Base-by-base conservation (phyloP, 768 basidiomycete species). In the Amanita thiersii region DNA sequence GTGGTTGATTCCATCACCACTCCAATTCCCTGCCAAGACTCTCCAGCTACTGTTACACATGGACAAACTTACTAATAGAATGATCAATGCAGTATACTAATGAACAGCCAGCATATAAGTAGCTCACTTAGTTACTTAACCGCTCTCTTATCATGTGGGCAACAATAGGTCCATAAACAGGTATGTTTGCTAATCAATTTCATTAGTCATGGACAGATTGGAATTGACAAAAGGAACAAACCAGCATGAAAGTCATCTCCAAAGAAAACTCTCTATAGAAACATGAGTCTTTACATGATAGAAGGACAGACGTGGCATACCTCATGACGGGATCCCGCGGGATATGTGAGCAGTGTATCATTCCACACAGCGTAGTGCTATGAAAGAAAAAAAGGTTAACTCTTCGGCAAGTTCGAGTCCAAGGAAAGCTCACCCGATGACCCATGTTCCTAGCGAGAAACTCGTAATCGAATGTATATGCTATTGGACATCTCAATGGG, bases 291-390 rank as follows among this genome's bases (percentile, higher is more conserved):
- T 24, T 30, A 8, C 8, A 32, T 25, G 18, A 25, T 12, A 23
- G 33, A 28, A 24, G n/a, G n/a, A 21, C 10, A 24, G 21, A 21
- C 3, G 23, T 24, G 28, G 35, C 25, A 34, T 38, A 57, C 61
- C 42, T 61, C 46, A 43, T 59, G 60, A 40, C 53, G 57, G 15
- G 40, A 52, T 40, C 61, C 61, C 23, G 51, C 47, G n/a, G 56
- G 46, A 41, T 58, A 64, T 2, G 62, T 62, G 17, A 72, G 57
- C 47, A 60, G 66, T 56, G 73, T 72, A 57, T 81, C 75, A 49
- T 83, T 79, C 79, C 80, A 79, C 14, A 86, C 63, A 1, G 70
- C 77, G 46, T 75, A 79, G 54, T 86, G 75, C 49, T 62, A n/a
- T n/a, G n/a, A n/a, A 65, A 7, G 12, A 10, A 14, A 31, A 14